A percentile compares a stretch with the other conserved stretches of the same genome.
phyloP scores from a whole-genome alignment of 305 asterid species.

The Lippia alba region DNA sequence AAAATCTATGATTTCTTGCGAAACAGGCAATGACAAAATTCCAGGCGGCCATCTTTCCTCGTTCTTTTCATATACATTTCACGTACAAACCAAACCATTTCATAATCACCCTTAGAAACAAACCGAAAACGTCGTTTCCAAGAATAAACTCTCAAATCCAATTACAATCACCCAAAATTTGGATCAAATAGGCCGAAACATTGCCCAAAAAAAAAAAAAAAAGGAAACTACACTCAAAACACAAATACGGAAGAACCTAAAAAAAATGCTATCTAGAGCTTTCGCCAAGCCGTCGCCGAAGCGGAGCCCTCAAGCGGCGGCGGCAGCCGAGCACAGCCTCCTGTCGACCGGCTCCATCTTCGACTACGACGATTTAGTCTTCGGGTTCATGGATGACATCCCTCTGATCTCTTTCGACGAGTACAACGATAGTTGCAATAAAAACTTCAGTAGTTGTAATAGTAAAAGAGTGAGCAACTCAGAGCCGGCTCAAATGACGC shows the following conservation, averaged over 20 bases:
- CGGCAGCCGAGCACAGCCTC: constrained; percentile 41
- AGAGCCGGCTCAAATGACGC: constrained; percentile 41
- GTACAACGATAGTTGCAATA: constrained; percentile 6
- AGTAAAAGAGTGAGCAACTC: not conserved
- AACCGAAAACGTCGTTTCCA: constrained; percentile 7
- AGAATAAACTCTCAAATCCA: constrained; percentile 32
- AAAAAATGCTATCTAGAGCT: constrained; percentile 50
- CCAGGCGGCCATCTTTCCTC: constrained; percentile 3
- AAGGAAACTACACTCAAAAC: not conserved
- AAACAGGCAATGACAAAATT: not conserved
- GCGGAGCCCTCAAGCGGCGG: constrained; percentile 37
- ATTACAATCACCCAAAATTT: constrained; percentile 21
- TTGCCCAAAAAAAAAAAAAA: not conserved
- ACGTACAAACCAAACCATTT: not conserved
- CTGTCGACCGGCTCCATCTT: constrained; percentile 43
- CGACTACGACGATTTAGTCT: constrained; percentile 52
- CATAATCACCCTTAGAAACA: constrained; percentile 19
- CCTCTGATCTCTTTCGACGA: constrained; percentile 42
- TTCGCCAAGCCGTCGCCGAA: constrained; percentile 38
- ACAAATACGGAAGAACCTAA: not conserved
- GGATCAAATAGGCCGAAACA: constrained; percentile 30
- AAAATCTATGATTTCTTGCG: not conserved
- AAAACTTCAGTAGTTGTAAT: not conserved
- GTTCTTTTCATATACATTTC: constrained; percentile 29
- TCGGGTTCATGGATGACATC: constrained; percentile 54